phyloP scores from a whole-genome alignment of 768 basidiomycete species.

The Boletus huronensis region DNA sequence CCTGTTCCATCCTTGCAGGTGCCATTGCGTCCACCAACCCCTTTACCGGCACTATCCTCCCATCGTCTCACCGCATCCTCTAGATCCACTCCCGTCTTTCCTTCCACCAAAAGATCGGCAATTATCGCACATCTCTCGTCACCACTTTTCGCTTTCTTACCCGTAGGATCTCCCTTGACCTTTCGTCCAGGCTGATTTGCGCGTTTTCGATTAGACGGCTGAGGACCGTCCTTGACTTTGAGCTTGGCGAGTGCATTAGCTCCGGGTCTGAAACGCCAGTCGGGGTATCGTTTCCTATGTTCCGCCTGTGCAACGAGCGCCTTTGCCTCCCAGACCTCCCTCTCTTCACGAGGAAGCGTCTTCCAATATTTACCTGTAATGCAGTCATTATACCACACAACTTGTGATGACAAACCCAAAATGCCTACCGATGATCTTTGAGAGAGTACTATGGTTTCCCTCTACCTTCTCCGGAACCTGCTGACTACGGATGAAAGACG shows the following conservation, averaged over 20 bases:
- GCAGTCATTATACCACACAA: not conserved
- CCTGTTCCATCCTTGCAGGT: slow-evolving; percentile 1
- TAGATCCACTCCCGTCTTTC: slow-evolving; percentile 61
- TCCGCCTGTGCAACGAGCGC: slow-evolving; percentile 68
- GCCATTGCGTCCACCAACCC: slow-evolving; percentile 1
- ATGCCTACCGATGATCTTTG: slow-evolving; percentile 70
- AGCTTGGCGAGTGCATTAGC: slow-evolving; percentile 40
- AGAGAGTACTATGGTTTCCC: slow-evolving; percentile 74
- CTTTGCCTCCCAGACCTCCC: slow-evolving; percentile 74
- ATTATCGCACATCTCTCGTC: slow-evolving; percentile 65
- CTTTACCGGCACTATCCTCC: slow-evolving; percentile 20
- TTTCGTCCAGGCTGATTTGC: slow-evolving; percentile 27
- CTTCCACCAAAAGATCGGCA: slow-evolving; percentile 60
- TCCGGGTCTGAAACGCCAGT: slow-evolving; percentile 80
- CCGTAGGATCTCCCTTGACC: slow-evolving; percentile 29
- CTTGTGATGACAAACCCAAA: not conserved
- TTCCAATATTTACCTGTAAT: slow-evolving; percentile 69
- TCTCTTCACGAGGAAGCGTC: slow-evolving; percentile 60
- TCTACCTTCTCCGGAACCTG: slow-evolving; percentile 75
- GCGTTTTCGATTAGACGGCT: slow-evolving; percentile 28
- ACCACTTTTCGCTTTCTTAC: slow-evolving; percentile 29
- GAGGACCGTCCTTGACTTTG: slow-evolving; percentile 41
- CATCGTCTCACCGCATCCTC: slow-evolving; percentile 59
- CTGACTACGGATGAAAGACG: slow-evolving; percentile 70
- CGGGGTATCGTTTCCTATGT: slow-evolving; percentile 70